These are phyloP conservation scores for Pseudozyma sp. DNA, from an alignment of 1,284 basidiomycete genomes.

Conservation along the genomic window DNA sequence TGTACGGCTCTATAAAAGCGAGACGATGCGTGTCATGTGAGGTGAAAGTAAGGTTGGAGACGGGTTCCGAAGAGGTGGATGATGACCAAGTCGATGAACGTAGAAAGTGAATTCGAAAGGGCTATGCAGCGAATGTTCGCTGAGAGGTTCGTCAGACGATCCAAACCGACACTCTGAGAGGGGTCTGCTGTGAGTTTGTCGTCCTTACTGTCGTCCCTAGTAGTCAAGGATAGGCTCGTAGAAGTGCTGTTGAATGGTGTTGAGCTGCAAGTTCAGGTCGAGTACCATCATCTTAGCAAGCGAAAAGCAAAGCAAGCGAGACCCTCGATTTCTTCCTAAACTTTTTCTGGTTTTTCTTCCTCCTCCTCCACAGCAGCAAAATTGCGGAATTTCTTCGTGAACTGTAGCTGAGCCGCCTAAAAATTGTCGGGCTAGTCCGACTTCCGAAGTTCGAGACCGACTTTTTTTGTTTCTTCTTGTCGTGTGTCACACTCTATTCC, in stretches of 20 bases:
- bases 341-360: constrained; percentile 8
- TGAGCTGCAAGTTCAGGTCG: no score
- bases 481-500: constrained; percentile 1
- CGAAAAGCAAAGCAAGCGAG: background rate
- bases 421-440: constrained; percentile 20
- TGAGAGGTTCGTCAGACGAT: no score
- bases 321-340: constrained; percentile 21
- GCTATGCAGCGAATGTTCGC: no score
- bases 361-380: constrained; percentile 16
- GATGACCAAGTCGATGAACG: no score
- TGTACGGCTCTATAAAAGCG: background rate
- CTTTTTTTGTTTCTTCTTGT: constrained; percentile 18
- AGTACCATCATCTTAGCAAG: background rate
- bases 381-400: constrained; percentile 22
- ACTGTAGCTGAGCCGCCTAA: background rate
- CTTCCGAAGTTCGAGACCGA: constrained; percentile 27
- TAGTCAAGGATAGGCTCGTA: no score
- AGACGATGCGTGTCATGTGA: constrained; percentile 2
- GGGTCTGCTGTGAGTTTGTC: no score
- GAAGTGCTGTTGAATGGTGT: no score
- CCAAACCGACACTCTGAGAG: no score
- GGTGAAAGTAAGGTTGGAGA: background rate
- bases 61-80: no score
- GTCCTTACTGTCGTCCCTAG: no score
- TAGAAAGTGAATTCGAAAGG: no score